These are phyloP conservation scores for Nannizziopsis barbatae DNA, from an alignment of 2,329 filamentous ascomycete genomes.

Conservation along the genomic window DNA sequence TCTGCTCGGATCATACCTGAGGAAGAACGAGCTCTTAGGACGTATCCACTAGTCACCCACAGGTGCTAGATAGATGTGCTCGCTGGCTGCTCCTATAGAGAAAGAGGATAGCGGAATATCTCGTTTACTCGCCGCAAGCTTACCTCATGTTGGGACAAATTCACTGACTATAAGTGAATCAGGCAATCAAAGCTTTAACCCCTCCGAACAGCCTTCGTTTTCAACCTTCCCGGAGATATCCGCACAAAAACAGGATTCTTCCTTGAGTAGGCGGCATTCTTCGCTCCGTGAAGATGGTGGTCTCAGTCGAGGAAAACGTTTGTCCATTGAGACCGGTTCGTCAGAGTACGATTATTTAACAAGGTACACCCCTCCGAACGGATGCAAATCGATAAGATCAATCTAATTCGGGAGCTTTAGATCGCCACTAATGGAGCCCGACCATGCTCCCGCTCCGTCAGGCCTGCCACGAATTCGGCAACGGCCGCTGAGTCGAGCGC, in stretches of 20 bases:
- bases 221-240: conserved; percentile 1
- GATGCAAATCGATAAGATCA: conserved; percentile 2
- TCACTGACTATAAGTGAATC: conserved; percentile 5
- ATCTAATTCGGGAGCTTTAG: conserved; percentile 34
- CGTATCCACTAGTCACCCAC: not conserved
- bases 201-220: not conserved
- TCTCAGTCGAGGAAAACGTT: conserved; percentile 52
- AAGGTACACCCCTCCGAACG: conserved; percentile 45
- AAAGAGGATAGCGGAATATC: not conserved
- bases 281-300: conserved; percentile 43
- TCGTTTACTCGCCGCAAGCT: too few relatives aligned
- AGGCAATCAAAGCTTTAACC: conserved; percentile 1
- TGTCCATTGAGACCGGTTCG: conserved; percentile 64
- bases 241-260: not conserved
- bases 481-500: conserved; percentile 55
- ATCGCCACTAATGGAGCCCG: conserved; percentile 76
- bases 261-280: conserved; percentile 11
- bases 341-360: conserved; percentile 59
- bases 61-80: not conserved
- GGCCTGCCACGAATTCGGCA: conserved; percentile 91
- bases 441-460: conserved; percentile 73
- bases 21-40: too few relatives aligned
- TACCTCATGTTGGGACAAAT: not conserved
- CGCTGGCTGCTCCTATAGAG: not conserved
- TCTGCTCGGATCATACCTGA: too few relatives aligned